A percentile compares a stretch with the other conserved stretches of the same genome.
Conservation (phyloP, 495 filamentous ascomycete genomes). For the Hypoxylon fragiforme region DNA sequence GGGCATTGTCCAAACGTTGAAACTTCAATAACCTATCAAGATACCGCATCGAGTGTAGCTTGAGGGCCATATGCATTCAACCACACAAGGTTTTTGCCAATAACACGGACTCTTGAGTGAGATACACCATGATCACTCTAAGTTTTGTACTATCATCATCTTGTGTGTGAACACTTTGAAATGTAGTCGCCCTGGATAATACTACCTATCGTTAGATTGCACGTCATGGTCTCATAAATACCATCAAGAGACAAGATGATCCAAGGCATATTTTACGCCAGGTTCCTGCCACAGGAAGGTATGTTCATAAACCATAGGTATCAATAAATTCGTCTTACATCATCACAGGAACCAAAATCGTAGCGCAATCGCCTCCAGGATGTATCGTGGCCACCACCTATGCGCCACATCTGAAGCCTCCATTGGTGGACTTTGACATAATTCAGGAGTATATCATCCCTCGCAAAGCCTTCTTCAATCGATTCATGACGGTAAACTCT, state of each 20-base stretch:
- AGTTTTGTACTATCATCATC: no score
- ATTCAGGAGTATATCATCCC: conserved; percentile 91
- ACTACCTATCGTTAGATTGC: no score
- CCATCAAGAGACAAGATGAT: conserved; percentile 63
- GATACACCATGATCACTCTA: no score
- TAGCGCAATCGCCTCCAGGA: conserved; percentile 72
- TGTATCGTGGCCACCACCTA: conserved; percentile 63
- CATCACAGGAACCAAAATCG: conserved; percentile 70
- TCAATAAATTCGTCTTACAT: conserved; percentile 16
- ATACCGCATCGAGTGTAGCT: no score
- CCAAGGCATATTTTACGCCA: conserved; percentile 92
- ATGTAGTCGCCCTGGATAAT: not conserved
- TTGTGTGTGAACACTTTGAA: no score
- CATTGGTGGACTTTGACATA: conserved; percentile 79
- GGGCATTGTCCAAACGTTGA: no score
- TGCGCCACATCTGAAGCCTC: conserved; percentile 57
- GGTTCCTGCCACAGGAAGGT: conserved; percentile 91
- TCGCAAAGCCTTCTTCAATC: conserved; percentile 85
- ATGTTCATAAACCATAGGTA: no score
- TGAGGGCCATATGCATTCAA: no score
- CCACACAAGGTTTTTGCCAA: no score
- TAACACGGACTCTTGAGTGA: no score
- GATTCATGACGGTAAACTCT: conserved; percentile 76
- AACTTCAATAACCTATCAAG: no score
- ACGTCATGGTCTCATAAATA: no score